phyloP scores from a whole-genome alignment of 1,284 basidiomycete genomes.

The Naganishia cerealis region DNA sequence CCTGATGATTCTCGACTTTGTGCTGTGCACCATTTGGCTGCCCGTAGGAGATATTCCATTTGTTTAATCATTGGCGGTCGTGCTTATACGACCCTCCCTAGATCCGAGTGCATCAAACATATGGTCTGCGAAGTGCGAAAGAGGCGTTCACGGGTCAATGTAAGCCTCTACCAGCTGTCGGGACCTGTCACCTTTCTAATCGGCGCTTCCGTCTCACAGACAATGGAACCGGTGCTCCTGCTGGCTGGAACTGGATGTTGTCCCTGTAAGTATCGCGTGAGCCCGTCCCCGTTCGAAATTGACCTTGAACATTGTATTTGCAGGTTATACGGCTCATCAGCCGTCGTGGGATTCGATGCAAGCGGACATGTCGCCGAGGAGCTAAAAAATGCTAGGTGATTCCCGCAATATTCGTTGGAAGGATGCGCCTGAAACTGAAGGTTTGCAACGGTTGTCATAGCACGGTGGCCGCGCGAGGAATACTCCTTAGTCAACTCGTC shows the following conservation, averaged over 20 bases:
- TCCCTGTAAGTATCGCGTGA: slow-evolving; percentile 62
- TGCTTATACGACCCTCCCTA: background rate
- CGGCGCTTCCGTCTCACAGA: slow-evolving; percentile 56
- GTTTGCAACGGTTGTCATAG: slow-evolving; percentile 49
- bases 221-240: slow-evolving; percentile 78
- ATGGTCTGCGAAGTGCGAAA: slow-evolving; percentile 73
- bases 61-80: background rate
- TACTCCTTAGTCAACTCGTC: slow-evolving; percentile 69
- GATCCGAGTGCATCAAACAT: slow-evolving; percentile 76
- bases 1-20: slow-evolving; percentile 76
- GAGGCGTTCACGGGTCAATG: slow-evolving; percentile 80
- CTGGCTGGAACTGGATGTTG: slow-evolving; percentile 81
- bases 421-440: background rate
- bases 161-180: slow-evolving; percentile 53
- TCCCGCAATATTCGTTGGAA: background rate
- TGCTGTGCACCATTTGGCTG: slow-evolving; percentile 81
- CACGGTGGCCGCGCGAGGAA: slow-evolving; percentile 73
- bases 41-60: slow-evolving; percentile 54
- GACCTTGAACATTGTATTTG: background rate
- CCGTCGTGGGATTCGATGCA: slow-evolving; percentile 81
- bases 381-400: slow-evolving; percentile 76
- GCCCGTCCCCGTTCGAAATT: background rate
- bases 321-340: slow-evolving; percentile 78
- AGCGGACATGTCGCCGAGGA: slow-evolving; percentile 86
- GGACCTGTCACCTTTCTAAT: background rate